Conservation (phyloP, 768 basidiomycete species). For the Podaxis carcinomalis region DNA sequence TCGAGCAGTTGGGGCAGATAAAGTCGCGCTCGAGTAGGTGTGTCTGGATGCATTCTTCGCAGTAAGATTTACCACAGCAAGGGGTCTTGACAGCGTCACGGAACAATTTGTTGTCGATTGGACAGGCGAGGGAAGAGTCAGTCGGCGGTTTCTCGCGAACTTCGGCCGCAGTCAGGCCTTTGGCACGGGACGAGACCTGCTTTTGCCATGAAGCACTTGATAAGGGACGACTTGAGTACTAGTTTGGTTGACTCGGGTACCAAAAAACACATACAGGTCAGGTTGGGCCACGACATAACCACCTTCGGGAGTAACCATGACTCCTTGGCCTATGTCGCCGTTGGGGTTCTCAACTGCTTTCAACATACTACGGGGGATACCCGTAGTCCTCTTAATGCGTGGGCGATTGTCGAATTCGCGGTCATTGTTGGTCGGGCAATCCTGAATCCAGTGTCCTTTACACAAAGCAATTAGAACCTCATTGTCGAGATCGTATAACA, state of each 20-base stretch:
- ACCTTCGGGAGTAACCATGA: constrained; percentile 99
- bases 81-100: constrained; percentile 94
- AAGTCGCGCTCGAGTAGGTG: constrained; percentile 94
- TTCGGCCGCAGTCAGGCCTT: constrained; percentile 82
- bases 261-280: constrained; percentile 67
- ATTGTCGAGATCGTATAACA: background rate
- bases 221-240: background rate
- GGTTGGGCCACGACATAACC: constrained; percentile 97
- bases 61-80: constrained; percentile 87
- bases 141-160: constrained; percentile 81
- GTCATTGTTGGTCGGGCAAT: constrained; percentile 96
- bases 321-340: constrained; percentile 71
- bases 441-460: constrained; percentile 99
- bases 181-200: constrained; percentile 66
- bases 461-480: constrained; percentile 14
- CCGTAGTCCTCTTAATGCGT: constrained; percentile 95
- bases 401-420: constrained; percentile 92
- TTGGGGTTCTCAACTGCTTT: constrained; percentile 91
- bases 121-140: constrained; percentile 78
- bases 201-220: constrained; percentile 91
- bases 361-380: constrained; percentile 96
- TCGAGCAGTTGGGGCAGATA: constrained; percentile 84
- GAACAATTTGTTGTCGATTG: constrained; percentile 90
- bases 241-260: background rate
- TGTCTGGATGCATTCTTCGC: constrained; percentile 97